Percentiles rank a stretch among this genome's conserved stretches.
Evolutionary conservation across 2,329 filamentous ascomycete species (phyloP).

Genomic region (Mycosphaerelloides madeirae): DNA sequence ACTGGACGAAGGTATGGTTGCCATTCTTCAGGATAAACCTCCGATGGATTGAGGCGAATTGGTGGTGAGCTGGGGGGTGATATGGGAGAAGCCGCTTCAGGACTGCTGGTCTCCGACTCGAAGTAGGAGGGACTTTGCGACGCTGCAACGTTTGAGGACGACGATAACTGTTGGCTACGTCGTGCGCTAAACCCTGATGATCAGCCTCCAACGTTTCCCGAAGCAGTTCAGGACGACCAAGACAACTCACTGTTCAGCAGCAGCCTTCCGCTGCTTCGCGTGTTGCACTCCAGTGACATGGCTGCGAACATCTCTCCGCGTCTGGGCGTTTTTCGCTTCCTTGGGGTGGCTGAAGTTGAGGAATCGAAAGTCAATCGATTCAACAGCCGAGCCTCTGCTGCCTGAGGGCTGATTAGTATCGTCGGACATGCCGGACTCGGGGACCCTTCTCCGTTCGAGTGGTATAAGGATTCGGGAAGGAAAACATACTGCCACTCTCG

Average conservation of each 20-base stretch:
- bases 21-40: conserved; percentile 37
- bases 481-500: conserved; percentile 22
- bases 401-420: conserved; percentile 17
- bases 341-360: conserved; percentile 34
- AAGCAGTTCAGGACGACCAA: too few species aligned
- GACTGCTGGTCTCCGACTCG: conserved; percentile 22
- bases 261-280: conserved; percentile 15
- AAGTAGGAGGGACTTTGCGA: conserved; percentile 3
- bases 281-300: conserved; percentile 28
- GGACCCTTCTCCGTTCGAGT: conserved; percentile 5
- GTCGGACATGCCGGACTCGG: conserved; percentile 13
- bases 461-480: not conserved
- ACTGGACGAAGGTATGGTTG: conserved; percentile 33
- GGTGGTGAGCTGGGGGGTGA: conserved; percentile 17
- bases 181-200: conserved; percentile 1
- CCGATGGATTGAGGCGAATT: conserved; percentile 25
- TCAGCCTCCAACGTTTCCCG: too few species aligned
- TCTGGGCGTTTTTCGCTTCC: conserved; percentile 30
- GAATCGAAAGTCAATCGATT: conserved; percentile 31
- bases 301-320: conserved; percentile 32
- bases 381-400: conserved; percentile 18
- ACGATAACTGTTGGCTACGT: conserved; percentile 8
- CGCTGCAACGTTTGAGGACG: conserved; percentile 1
- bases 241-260: conserved; percentile 12
- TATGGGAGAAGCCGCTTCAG: conserved; percentile 20